A percentile compares a stretch with the other conserved stretches of the same genome.
Conservation (phyloP, 495 filamentous ascomycete genomes). For the Lepraria neglecta region DNA sequence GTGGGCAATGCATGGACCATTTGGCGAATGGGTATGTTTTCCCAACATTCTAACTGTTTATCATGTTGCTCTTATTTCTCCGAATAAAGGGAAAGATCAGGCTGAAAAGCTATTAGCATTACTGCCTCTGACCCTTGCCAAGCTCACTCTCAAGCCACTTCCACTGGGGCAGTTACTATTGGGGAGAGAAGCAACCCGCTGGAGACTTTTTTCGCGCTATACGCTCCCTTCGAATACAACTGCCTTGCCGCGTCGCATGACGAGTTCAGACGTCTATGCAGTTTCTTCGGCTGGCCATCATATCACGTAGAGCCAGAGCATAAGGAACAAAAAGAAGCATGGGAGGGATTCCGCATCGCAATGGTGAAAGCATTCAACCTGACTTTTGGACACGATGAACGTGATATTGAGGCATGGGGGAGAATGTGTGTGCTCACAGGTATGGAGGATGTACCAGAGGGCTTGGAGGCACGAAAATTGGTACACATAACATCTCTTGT, state of each 20-base stretch:
- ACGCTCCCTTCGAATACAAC: constrained; percentile 8
- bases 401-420: background rate
- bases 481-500: no score
- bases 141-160: background rate
- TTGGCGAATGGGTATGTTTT: constrained; percentile 3
- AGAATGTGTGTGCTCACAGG: constrained; percentile 4
- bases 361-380: constrained; percentile 11
- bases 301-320: background rate
- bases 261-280: constrained; percentile 8
- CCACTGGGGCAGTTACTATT: background rate
- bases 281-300: constrained; percentile 8
- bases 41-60: no score
- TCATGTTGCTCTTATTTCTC: no score
- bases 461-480: background rate
- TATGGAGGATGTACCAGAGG: background rate
- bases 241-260: constrained; percentile 3
- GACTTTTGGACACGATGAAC: constrained; percentile 7
- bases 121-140: background rate
- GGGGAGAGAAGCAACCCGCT: background rate
- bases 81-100: background rate
- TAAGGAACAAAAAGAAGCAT: background rate
- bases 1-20: constrained; percentile 1
- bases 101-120: background rate
- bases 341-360: constrained; percentile 9
- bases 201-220: constrained; percentile 6